These are phyloP conservation scores for Lactuca sativa DNA, from an alignment of 129 eudicot genomes.

Conservation along the genomic window DNA sequence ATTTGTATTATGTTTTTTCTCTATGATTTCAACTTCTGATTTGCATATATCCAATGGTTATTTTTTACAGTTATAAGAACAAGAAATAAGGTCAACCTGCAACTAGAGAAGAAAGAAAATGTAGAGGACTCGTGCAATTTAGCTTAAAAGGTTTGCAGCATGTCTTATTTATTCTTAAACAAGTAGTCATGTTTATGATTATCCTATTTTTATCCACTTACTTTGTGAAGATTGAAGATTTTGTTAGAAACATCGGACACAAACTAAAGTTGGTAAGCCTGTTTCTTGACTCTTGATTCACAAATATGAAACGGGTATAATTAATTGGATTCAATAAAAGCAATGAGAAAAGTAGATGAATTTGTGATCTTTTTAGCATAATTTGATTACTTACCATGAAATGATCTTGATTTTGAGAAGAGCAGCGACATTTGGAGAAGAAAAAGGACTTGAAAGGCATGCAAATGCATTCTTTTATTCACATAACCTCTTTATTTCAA, in stretches of 20 bases:
- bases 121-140: too few species aligned
- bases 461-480: not conserved
- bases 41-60: too few species aligned
- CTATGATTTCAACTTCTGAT: too few species aligned
- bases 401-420: constrained; percentile 90
- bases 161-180: too few species aligned
- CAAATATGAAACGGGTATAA: constrained; percentile 16
- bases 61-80: too few species aligned
- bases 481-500: too few species aligned
- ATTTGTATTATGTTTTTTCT: too few species aligned
- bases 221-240: constrained; percentile 86
- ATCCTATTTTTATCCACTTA: constrained; percentile 17
- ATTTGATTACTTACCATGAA: constrained; percentile 57
- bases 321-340: not conserved
- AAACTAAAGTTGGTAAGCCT: constrained; percentile 71
- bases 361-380: constrained; percentile 13
- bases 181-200: too few species aligned
- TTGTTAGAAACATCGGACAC: constrained; percentile 61
- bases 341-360: constrained; percentile 5
- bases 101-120: too few species aligned
- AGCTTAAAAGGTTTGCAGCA: too few species aligned
- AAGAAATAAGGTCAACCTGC: too few species aligned
- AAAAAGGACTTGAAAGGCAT: constrained; percentile 60
- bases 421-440: constrained; percentile 84
- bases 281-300: constrained; percentile 85